Evolutionary conservation across 2,329 filamentous ascomycete species (phyloP), one percentile per base, ranked within the genome.

Genomic region (Tolypocladium ophioglossoides): DNA sequence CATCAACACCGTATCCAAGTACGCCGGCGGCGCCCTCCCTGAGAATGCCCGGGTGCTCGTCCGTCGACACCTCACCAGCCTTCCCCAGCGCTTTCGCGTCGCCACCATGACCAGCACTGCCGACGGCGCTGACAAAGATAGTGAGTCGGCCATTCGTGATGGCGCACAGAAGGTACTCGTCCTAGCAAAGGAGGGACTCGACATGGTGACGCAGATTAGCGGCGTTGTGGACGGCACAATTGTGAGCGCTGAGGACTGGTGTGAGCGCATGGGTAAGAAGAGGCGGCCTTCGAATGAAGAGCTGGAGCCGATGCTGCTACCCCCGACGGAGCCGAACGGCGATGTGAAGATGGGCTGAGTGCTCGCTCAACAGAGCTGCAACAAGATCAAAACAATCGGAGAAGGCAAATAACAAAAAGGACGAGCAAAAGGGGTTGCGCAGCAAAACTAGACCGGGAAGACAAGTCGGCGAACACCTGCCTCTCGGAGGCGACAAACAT

Each of bases 131-230:
- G 57, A 64, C 50, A 66, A 67, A 54, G 67, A 71, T 47, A 68
- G 63, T 49, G 72, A 74, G 50, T 66, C 66, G 10, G 68, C 68
- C 18, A 57, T 72, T 11, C 65, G 68, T 22, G 78, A 84, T 30
- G 77, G 78, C 52, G 91, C 89, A 0, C 86, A 91, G 61, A 80
- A 87, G 41, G 91, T 95, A 54, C 74, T 97, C 14, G 83, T 94
- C 1, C 82, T 97, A 52, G 92, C 92, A 8, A 87, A 87, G 63
- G 92, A 97, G 67, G 90, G 91, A 0, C 76, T 97, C 16, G 91
- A 96, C 62, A 96, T 97, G 86, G 91, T 97, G 78, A 81, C 84
- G 1, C 91, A 96, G 68, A 90, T 99, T 51, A 94, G 85, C 41
- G 84, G 85, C 6, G 89, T 96, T 2, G 79, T 97, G 10, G 89